Percentiles rank a stretch among this genome's conserved stretches.
These are phyloP conservation scores for Boletus subcaerulescens DNA, from an alignment of 768 basidiomycete genomes.

Conservation along the genomic window DNA sequence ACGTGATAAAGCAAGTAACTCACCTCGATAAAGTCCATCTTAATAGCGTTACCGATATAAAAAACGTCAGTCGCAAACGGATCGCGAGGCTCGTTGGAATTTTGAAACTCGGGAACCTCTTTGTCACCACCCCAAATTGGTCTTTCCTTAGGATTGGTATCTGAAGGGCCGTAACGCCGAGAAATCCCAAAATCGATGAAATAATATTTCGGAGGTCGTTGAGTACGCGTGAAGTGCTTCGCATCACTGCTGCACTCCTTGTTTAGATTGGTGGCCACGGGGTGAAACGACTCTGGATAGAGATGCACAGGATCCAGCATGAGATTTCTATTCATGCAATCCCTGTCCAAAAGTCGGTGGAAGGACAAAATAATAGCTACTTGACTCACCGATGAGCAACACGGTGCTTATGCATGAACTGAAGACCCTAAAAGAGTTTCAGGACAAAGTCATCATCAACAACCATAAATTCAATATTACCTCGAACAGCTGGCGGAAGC, in stretches of 20 bases:
- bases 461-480: constrained; percentile 5
- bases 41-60: not conserved
- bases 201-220: not conserved
- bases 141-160: not conserved
- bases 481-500: constrained; percentile 31
- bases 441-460: not conserved
- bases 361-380: not conserved
- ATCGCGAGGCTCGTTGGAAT: not conserved
- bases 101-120: not conserved
- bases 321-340: constrained; percentile 20
- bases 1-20: constrained; percentile 3
- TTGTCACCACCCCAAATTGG: not conserved
- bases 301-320: constrained; percentile 20
- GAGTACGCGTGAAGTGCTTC: not conserved
- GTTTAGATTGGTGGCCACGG: not conserved
- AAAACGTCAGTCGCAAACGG: not conserved
- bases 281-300: not conserved
- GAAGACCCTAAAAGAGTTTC: constrained; percentile 14
- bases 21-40: not conserved
- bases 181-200: not conserved
- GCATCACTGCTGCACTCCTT: not conserved
- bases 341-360: constrained; percentile 6
- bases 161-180: not conserved
- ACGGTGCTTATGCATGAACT: constrained; percentile 21
- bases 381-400: constrained; percentile 5